Conservation (phyloP, 352 stramenopile species). For the Pythium phragmiticola region DNA sequence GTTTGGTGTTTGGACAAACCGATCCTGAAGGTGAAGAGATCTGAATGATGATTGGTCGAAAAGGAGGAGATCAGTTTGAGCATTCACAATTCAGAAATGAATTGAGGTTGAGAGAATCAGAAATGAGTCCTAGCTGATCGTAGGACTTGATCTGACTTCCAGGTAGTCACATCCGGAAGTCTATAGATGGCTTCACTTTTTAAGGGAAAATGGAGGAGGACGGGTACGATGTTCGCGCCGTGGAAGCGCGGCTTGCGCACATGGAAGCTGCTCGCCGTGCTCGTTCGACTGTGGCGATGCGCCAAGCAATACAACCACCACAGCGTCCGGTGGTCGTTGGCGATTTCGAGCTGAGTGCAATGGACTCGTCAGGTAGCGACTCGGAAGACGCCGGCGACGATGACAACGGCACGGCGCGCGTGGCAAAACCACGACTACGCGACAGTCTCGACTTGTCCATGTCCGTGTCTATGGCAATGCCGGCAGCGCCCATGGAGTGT, state of each 20-base stretch:
- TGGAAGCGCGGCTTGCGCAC: slow-evolving; percentile 39
- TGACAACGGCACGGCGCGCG: neutral
- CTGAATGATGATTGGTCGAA: slow-evolving; percentile 24
- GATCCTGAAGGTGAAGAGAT: slow-evolving; percentile 15
- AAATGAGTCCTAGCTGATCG: slow-evolving; percentile 11
- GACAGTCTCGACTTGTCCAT: slow-evolving; percentile 72
- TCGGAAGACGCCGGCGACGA: slow-evolving; percentile 25
- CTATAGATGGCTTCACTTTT: slow-evolving; percentile 12
- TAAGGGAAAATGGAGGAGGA: slow-evolving; percentile 19
- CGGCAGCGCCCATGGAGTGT: neutral
- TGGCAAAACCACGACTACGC: slow-evolving; percentile 18
- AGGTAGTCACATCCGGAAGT: slow-evolving; percentile 7
- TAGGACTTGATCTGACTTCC: slow-evolving; percentile 1
- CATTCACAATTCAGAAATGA: slow-evolving; percentile 22
- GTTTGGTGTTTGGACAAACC: slow-evolving; percentile 45
- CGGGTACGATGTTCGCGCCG: slow-evolving; percentile 42
- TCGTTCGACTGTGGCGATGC: neutral
- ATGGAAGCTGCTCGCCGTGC: slow-evolving; percentile 20
- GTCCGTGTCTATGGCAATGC: slow-evolving; percentile 36
- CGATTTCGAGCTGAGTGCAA: slow-evolving; percentile 39
- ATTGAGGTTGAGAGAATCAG: slow-evolving; percentile 12
- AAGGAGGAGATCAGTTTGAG: slow-evolving; percentile 4
- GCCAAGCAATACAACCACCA: neutral
- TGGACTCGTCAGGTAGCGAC: slow-evolving; percentile 27
- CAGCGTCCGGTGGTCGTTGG: slow-evolving; percentile 1